phyloP scores from a whole-genome alignment of 2,329 filamentous ascomycete genomes.

The Colletotrichum graminicola region DNA sequence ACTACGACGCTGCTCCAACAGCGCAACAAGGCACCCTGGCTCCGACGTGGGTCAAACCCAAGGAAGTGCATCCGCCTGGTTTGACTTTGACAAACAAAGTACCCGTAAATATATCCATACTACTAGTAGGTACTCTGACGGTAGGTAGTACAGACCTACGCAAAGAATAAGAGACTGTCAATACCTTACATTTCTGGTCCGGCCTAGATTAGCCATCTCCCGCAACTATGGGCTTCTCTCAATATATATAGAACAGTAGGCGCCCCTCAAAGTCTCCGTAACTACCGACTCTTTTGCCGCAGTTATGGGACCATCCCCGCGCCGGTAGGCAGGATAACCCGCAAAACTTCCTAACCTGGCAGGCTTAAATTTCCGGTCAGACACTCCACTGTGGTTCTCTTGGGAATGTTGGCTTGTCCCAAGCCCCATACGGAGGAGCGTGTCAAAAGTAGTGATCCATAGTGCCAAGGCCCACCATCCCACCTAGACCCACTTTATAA shows the following conservation, averaged over 20 bases:
- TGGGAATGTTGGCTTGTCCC: too few relatives aligned
- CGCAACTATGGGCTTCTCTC: background rate
- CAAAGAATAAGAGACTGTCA: background rate
- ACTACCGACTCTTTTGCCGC: conserved; percentile 28
- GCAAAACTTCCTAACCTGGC: background rate
- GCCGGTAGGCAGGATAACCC: background rate
- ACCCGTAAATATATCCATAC: background rate
- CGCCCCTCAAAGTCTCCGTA: background rate
- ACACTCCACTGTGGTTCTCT: background rate
- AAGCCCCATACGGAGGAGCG: too few relatives aligned
- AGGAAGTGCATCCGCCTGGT: background rate
- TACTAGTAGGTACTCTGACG: background rate
- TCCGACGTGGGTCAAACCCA: conserved; percentile 9
- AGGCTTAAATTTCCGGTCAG: conserved; percentile 1
- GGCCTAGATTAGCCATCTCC: conserved; percentile 10
- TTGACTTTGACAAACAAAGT: background rate
- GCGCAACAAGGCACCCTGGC: conserved; percentile 19
- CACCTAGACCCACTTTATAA: too few relatives aligned
- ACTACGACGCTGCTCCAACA: background rate
- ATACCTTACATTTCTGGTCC: conserved; percentile 1
- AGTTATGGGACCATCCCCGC: background rate
- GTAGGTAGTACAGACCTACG: background rate
- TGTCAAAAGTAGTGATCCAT: too few relatives aligned
- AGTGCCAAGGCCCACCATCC: too few relatives aligned
- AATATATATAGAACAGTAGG: background rate